Conservation (phyloP, 2,329 filamentous ascomycete genomes). For the Eutypella sp. region DNA sequence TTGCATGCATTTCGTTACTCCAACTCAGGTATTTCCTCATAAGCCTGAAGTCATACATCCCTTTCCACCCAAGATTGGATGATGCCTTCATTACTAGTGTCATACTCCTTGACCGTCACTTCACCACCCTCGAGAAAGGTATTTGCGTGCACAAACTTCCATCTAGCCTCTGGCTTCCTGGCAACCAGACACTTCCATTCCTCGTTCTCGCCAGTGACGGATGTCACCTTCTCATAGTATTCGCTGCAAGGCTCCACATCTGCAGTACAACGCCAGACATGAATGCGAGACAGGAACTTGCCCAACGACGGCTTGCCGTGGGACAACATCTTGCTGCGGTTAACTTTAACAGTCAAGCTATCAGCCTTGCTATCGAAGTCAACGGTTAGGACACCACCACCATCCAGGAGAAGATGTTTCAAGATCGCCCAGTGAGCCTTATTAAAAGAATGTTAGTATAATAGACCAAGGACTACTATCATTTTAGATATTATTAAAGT, state of each 20-base stretch:
- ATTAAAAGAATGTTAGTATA: too few species aligned
- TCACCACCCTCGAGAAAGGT: slow-evolving; percentile 31
- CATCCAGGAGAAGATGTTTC: slow-evolving; percentile 48
- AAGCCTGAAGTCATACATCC: slow-evolving; percentile 19
- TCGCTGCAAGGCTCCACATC: slow-evolving; percentile 43
- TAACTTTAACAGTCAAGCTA: slow-evolving; percentile 45
- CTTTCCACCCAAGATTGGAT: slow-evolving; percentile 40
- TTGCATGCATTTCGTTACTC: too few species aligned
- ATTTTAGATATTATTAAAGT: neutral
- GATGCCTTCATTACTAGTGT: slow-evolving; percentile 45
- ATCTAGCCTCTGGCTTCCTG: slow-evolving; percentile 45
- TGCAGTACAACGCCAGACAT: slow-evolving; percentile 55
- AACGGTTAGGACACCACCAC: slow-evolving; percentile 47
- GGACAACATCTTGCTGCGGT: slow-evolving; percentile 45
- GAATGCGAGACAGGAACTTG: slow-evolving; percentile 47
- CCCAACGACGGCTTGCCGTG: slow-evolving; percentile 50
- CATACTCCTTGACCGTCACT: slow-evolving; percentile 48
- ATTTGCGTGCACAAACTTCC: slow-evolving; percentile 56
- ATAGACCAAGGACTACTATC: too few species aligned
- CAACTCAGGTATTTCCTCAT: too few species aligned
- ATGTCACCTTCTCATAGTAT: slow-evolving; percentile 49
- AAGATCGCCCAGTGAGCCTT: slow-evolving; percentile 52
- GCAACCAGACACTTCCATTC: slow-evolving; percentile 47
- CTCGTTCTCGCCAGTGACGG: slow-evolving; percentile 45
- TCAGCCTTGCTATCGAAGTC: slow-evolving; percentile 37